Percentiles rank a stretch among this genome's conserved stretches.
Conservation (phyloP, 2,329 filamentous ascomycete species). For the Triangularia verruculosa region DNA sequence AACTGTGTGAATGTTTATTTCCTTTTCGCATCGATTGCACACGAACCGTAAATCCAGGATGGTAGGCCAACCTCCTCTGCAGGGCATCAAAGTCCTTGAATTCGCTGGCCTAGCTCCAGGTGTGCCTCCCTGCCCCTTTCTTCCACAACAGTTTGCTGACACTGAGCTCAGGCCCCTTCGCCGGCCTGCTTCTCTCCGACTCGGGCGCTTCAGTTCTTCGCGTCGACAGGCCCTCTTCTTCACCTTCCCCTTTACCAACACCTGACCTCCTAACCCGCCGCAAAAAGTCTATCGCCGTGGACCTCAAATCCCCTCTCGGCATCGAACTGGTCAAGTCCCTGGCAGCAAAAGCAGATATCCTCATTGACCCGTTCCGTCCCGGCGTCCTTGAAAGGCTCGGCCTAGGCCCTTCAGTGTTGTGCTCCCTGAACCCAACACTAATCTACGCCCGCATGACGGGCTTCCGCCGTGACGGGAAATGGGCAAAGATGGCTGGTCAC, state of each 20-base stretch:
- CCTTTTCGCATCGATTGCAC: background rate
- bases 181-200: slow-evolving; percentile 83
- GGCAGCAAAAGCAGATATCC: slow-evolving; percentile 63
- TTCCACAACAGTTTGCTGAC: slow-evolving; percentile 35
- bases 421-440: slow-evolving; percentile 66
- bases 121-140: background rate
- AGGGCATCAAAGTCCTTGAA: slow-evolving; percentile 56
- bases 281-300: slow-evolving; percentile 76
- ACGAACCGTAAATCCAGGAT: slow-evolving; percentile 29
- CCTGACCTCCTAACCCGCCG: slow-evolving; percentile 73
- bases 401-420: slow-evolving; percentile 68
- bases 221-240: slow-evolving; percentile 62
- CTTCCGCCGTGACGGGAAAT: slow-evolving; percentile 82
- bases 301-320: slow-evolving; percentile 69
- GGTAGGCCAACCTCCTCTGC: slow-evolving; percentile 41
- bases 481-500: slow-evolving; percentile 84
- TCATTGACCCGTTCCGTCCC: slow-evolving; percentile 92
- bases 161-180: slow-evolving; percentile 64
- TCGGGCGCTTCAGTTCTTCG: slow-evolving; percentile 85
- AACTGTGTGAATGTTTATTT: background rate
- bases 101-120: slow-evolving; percentile 59
- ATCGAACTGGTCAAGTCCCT: slow-evolving; percentile 65
- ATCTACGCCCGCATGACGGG: slow-evolving; percentile 86
- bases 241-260: slow-evolving; percentile 45
- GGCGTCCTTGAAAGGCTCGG: slow-evolving; percentile 84